These are phyloP conservation scores for Citrus medica DNA, from an alignment of 345 rosid species.

Conservation along the genomic window DNA sequence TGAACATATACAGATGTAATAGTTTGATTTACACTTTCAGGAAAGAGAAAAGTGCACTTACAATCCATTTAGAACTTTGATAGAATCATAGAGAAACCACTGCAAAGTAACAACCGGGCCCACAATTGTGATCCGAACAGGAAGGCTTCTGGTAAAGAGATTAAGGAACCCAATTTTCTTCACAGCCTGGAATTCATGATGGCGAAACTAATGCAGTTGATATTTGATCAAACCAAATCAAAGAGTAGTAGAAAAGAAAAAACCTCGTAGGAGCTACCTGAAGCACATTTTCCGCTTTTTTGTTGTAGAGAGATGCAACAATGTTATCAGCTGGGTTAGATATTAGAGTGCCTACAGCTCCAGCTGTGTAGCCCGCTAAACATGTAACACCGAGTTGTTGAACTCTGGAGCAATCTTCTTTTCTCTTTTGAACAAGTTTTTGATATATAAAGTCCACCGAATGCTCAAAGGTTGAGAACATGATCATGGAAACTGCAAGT, in stretches of 20 bases:
- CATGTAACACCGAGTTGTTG: constrained; percentile 54
- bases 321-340: constrained; percentile 64
- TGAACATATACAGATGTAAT: background rate
- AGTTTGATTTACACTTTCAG: background rate
- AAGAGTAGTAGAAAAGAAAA: background rate
- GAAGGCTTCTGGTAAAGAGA: constrained; percentile 66
- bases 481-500: constrained; percentile 51
- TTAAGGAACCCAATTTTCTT: constrained; percentile 49
- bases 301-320: constrained; percentile 53
- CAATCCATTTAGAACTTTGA: constrained; percentile 58
- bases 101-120: constrained; percentile 62
- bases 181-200: constrained; percentile 40
- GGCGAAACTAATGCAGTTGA: background rate
- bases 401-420: constrained; percentile 44
- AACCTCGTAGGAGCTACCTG: constrained; percentile 31
- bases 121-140: constrained; percentile 52
- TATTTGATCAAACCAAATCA: background rate
- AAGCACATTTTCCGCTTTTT: constrained; percentile 40
- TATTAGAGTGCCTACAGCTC: constrained; percentile 45
- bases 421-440: constrained; percentile 29
- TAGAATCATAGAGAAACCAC: constrained; percentile 59
- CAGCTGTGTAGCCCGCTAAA: constrained; percentile 51
- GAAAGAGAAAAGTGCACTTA: constrained; percentile 33
- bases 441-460: constrained; percentile 38
- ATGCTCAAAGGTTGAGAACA: constrained; percentile 56